Evolutionary conservation across 352 stramenopile genomes (phyloP), one percentile per base, ranked within the genome.

Genomic region (Globisporangium splendens): DNA sequence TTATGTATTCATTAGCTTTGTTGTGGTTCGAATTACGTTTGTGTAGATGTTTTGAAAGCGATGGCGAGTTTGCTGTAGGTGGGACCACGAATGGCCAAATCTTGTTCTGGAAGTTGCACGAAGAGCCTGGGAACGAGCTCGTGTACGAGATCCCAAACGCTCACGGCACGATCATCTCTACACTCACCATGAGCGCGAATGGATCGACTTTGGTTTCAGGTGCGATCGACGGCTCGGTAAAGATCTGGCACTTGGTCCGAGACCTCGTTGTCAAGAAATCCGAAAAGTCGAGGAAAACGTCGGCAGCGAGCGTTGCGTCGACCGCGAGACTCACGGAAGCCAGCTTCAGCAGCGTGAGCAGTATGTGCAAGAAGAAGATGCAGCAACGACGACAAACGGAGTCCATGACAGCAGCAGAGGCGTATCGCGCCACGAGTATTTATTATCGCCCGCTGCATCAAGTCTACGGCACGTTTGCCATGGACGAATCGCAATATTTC

Each of bases 91-190:
- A 75, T 28, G 83, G 80, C 17, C 72, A 70, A 22, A 56, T 90
- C 24, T 69, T 88, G 17, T 88, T 91, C 56, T 91, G 81, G 83
- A 83, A 86, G 50, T 49, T 91, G 17, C 69, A 79, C 46, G 63
- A 77, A 8, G 42, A 59, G 10, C 24, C 49, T 38, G 79, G 72
- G 8, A 72, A 68, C 1, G 75, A 84, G 28, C 44, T 83, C n/a
- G 61, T 89, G 11, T 89, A 75, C 46, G 71, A 86, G 33, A 84
- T 91, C 20, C 67, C 73, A 1, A 73, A 74, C 42, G 80, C 77
- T 20, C 79, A 91, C 49, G 75, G 83, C 10, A 65, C 77, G 18
- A 78, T 80, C 57, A 79, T 94, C 55, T 86, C 69, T 22, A 70
- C 80, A 42, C 65, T 94, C 4, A 70, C 66, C 7, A 79, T 91